Evolutionary conservation across 2,329 filamentous ascomycete species (phyloP).

Genomic region (Trichophyton verrucosum): DNA sequence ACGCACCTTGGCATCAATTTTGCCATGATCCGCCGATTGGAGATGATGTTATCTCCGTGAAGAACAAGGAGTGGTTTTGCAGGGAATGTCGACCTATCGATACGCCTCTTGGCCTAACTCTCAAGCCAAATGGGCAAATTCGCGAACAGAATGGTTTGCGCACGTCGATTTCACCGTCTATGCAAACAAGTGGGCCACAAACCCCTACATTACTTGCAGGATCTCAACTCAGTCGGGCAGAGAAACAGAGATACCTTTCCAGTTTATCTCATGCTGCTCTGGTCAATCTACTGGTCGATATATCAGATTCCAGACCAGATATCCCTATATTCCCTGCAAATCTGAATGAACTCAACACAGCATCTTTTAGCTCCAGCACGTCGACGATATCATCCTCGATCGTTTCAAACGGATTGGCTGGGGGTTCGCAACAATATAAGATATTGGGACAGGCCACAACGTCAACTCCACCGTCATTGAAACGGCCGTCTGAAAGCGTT

Average conservation of each 20-base stretch:
- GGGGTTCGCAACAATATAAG: not conserved
- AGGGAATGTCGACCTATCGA: conserved; percentile 40
- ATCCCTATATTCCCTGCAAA: conserved; percentile 50
- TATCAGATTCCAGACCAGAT: conserved; percentile 49
- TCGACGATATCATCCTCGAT: conserved; percentile 5
- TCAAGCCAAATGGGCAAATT: not conserved
- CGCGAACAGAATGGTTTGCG: not conserved
- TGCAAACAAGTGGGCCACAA: not conserved
- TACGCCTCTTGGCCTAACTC: not conserved
- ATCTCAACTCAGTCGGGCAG: conserved; percentile 19
- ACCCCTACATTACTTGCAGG: conserved; percentile 18
- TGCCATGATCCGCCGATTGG: conserved; percentile 66
- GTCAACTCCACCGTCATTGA: not conserved
- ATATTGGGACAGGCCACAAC: not conserved
- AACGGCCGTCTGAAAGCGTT: not conserved
- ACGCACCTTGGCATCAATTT: conserved; percentile 65
- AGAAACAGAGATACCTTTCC: conserved; percentile 53
- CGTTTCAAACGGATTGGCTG: not conserved
- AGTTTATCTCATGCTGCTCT: conserved; percentile 49
- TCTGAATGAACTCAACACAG: conserved; percentile 15
- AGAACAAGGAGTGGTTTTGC: conserved; percentile 62
- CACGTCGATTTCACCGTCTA: not conserved
- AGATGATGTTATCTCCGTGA: conserved; percentile 54
- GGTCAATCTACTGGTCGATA: conserved; percentile 51
- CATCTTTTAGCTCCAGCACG: conserved; percentile 4